Evolutionary conservation across 1,284 basidiomycete species (phyloP).

Genomic region (Fomitopsis palustris): DNA sequence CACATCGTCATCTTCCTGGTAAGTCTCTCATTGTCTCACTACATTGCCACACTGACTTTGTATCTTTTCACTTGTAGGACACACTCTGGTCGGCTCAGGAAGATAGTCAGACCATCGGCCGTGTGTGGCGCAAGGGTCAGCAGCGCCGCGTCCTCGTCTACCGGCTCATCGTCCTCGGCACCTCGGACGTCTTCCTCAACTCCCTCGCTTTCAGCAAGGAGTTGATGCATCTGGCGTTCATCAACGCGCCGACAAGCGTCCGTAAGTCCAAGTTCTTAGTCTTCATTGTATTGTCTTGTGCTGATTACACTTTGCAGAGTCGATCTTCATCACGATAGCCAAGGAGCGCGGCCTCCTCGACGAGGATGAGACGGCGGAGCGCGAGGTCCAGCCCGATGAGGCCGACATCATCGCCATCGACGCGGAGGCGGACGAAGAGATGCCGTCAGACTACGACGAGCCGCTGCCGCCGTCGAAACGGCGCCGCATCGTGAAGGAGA

Average conservation of each 20-base stretch:
- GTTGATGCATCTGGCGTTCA: slow-evolving; percentile 9
- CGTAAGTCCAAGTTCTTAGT: too few species aligned
- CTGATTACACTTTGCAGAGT: too few species aligned
- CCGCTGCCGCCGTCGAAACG: too few species aligned
- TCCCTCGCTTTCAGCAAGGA: slow-evolving; percentile 10
- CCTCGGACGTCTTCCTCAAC: slow-evolving; percentile 8
- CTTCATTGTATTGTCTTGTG: too few species aligned
- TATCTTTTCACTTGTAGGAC: slow-evolving; percentile 11
- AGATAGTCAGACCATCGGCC: slow-evolving; percentile 16
- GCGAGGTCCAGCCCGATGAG: too few species aligned
- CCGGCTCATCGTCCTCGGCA: slow-evolving; percentile 8
- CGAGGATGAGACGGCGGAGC: too few species aligned
- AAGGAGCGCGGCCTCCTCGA: too few species aligned
- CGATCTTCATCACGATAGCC: too few species aligned
- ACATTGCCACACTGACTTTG: neutral
- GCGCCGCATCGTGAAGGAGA: too few species aligned
- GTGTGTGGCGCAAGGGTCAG: slow-evolving; percentile 15
- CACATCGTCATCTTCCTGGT: slow-evolving; percentile 21
- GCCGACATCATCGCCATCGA: too few species aligned
- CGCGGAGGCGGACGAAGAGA: too few species aligned
- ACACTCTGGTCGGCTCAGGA: slow-evolving; percentile 18
- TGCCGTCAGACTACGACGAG: too few species aligned
- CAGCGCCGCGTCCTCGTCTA: slow-evolving; percentile 16
- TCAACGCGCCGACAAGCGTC: neutral
- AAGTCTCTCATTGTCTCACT: neutral